Evolutionary conservation across 495 filamentous ascomycete genomes (phyloP).

Genomic region (Aspergillus sclerotiicarbonarius): DNA sequence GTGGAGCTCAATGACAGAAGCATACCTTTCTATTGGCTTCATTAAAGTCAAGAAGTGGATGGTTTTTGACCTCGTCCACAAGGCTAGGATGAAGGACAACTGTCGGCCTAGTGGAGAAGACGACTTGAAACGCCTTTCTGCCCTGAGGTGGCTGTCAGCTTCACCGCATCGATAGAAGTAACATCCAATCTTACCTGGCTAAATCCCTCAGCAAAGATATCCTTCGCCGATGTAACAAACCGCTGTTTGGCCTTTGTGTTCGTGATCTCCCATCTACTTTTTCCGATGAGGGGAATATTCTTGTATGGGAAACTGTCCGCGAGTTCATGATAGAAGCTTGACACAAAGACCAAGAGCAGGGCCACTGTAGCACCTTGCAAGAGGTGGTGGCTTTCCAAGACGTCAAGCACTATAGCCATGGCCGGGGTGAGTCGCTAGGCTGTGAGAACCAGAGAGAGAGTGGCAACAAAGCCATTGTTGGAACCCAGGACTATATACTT

Average conservation of each 20-base stretch:
- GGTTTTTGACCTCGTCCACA: slow-evolving; percentile 49
- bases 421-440: not conserved
- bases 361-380: slow-evolving; percentile 21
- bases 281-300: slow-evolving; percentile 32
- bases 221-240: slow-evolving; percentile 25
- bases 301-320: slow-evolving; percentile 29
- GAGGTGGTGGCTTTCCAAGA: slow-evolving; percentile 26
- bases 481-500: not conserved
- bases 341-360: slow-evolving; percentile 21
- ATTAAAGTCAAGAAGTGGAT: slow-evolving; percentile 38
- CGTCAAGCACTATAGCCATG: slow-evolving; percentile 28
- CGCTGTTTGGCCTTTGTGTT: slow-evolving; percentile 31
- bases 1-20: slow-evolving; percentile 11
- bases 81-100: slow-evolving; percentile 48
- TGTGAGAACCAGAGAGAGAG: not conserved
- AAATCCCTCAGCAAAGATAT: slow-evolving; percentile 31
- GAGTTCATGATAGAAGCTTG: slow-evolving; percentile 29
- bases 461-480: not conserved
- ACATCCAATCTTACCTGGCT: slow-evolving; percentile 19
- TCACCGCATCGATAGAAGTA: not conserved
- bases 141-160: slow-evolving; percentile 18
- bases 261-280: slow-evolving; percentile 27
- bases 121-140: slow-evolving; percentile 38
- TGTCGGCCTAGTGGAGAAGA: slow-evolving; percentile 29
- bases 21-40: slow-evolving; percentile 40